phyloP scores from a whole-genome alignment of 208 protist species.

The Porcisia hertigi region DNA sequence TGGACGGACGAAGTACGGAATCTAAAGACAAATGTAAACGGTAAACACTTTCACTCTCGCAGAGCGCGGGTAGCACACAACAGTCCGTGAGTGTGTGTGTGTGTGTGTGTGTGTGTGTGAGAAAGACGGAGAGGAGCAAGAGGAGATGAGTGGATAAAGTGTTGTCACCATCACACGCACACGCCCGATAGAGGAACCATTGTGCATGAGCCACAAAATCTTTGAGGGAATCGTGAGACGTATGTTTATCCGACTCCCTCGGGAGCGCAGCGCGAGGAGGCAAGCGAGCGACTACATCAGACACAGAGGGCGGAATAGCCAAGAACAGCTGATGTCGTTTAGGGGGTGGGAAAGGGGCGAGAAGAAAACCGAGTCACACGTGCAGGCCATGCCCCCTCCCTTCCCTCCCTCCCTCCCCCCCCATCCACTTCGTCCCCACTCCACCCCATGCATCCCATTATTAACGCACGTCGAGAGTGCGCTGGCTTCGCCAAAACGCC shows the following conservation, averaged over 20 bases:
- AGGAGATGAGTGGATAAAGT: background rate
- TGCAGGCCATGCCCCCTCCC: background rate
- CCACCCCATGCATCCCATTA: background rate
- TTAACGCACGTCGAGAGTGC: background rate
- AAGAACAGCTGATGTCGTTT: background rate
- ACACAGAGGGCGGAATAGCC: background rate
- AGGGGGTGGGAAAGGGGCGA: no score
- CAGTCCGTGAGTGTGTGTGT: background rate
- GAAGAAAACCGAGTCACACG: background rate
- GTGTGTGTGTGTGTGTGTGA: background rate
- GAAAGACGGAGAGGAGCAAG: background rate
- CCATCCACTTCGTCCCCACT: background rate
- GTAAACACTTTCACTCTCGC: no score
- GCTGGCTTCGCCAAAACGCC: no score
- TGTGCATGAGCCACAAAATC: background rate
- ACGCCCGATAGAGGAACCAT: background rate
- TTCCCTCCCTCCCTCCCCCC: conserved; percentile 1
- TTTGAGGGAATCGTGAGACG: background rate
- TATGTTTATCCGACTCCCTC: background rate
- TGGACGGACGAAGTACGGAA: no score
- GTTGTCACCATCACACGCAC: background rate
- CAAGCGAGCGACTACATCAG: background rate
- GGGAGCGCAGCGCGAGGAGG: background rate
- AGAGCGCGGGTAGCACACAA: background rate
- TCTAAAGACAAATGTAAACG: no score